phyloP scores from a whole-genome alignment of 495 filamentous ascomycete species.

The Penicillium tannophilum region DNA sequence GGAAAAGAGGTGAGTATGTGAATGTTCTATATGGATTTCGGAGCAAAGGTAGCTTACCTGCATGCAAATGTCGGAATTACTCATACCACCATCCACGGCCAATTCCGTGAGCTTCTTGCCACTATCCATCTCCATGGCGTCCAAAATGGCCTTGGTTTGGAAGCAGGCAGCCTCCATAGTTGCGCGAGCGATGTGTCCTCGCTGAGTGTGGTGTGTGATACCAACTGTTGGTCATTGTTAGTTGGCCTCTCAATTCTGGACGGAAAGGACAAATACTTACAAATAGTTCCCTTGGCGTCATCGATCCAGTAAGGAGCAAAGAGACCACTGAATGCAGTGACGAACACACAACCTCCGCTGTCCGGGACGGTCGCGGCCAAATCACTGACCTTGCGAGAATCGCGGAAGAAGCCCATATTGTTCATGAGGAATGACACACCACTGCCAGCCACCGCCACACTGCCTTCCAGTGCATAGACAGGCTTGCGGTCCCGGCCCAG shows the following conservation, averaged over 20 bases:
- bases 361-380: conserved; percentile 82
- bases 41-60: conserved; percentile 55
- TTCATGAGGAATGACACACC: conserved; percentile 90
- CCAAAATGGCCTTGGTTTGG: conserved; percentile 92
- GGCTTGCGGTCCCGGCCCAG: conserved; percentile 62
- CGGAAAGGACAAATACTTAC: conserved; percentile 43
- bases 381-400: conserved; percentile 79
- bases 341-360: conserved; percentile 89
- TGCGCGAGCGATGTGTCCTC: conserved; percentile 89
- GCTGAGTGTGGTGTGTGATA: conserved; percentile 87
- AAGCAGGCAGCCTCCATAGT: conserved; percentile 95
- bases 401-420: conserved; percentile 81
- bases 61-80: conserved; percentile 92
- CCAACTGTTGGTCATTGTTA: conserved; percentile 57
- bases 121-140: conserved; percentile 93
- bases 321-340: conserved; percentile 93
- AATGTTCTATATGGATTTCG: background rate
- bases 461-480: conserved; percentile 90
- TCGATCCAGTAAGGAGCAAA: conserved; percentile 99
- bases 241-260: background rate
- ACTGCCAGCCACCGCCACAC: conserved; percentile 87
- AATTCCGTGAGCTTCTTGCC: conserved; percentile 73
- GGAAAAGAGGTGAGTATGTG: conserved; percentile 14
- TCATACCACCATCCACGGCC: conserved; percentile 93
- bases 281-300: conserved; percentile 88